phyloP scores from a whole-genome alignment of 1,284 basidiomycete species.

The Mycosarcoma mackinlayi region DNA sequence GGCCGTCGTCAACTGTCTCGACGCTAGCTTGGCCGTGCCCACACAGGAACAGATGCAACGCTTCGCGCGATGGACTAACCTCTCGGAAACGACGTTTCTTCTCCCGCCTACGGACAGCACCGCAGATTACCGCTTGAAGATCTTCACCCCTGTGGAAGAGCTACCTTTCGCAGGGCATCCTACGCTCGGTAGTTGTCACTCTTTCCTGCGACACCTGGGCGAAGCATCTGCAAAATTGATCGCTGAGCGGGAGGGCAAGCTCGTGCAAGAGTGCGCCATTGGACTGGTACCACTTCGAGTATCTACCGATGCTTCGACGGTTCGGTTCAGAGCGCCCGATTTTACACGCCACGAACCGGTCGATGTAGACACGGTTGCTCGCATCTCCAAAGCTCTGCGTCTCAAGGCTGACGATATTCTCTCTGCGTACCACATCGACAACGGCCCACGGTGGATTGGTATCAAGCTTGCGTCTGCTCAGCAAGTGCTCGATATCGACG shows the following conservation, averaged over 20 bases:
- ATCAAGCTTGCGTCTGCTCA: conserved; percentile 41
- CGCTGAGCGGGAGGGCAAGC: conserved; percentile 13
- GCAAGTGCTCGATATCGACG: conserved; percentile 45
- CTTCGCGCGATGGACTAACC: conserved; percentile 62
- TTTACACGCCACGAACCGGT: conserved; percentile 41
- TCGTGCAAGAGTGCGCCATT: conserved; percentile 58
- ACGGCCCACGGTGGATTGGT: conserved; percentile 60
- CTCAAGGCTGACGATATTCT: conserved; percentile 29
- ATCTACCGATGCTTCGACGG: conserved; percentile 7
- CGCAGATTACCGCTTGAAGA: conserved; percentile 57
- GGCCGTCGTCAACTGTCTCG: conserved; percentile 54
- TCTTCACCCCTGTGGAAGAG: conserved; percentile 55
- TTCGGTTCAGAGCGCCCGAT: conserved; percentile 48
- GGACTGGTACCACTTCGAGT: conserved; percentile 42
- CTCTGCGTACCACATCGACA: conserved; percentile 51
- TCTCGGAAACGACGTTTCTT: conserved; percentile 62
- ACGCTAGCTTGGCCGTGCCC: conserved; percentile 14
- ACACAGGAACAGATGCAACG: conserved; percentile 44
- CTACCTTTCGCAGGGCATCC: conserved; percentile 64
- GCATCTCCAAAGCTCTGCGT: conserved; percentile 26
- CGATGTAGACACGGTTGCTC: conserved; percentile 20
- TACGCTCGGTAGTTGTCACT: conserved; percentile 56
- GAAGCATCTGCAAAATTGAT: background rate
- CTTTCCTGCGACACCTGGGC: conserved; percentile 40
- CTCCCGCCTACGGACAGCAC: conserved; percentile 27